Conservation (phyloP, 1,139 yeast species). For the Kodamaea arcana region DNA sequence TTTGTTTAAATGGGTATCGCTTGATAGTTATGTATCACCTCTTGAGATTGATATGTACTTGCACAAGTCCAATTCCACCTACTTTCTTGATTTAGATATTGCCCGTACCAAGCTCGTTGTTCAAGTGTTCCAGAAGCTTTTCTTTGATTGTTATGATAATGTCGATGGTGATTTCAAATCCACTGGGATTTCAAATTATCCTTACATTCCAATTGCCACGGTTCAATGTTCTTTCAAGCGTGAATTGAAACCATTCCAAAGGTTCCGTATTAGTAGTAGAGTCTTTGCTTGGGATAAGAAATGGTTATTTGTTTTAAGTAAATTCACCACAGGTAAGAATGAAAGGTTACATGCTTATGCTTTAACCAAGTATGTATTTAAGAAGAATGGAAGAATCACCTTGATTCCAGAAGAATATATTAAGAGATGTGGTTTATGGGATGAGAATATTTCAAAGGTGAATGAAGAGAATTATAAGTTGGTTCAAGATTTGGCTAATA, state of each 20-base stretch:
- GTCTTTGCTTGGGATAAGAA: slow-evolving; percentile 83
- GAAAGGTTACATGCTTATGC: slow-evolving; percentile 55
- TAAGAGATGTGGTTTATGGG: slow-evolving; percentile 52
- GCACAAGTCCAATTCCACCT: slow-evolving; percentile 85
- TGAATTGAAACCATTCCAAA: slow-evolving; percentile 67
- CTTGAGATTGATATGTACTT: slow-evolving; percentile 81
- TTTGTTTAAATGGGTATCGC: slow-evolving; percentile 43
- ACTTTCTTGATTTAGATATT: slow-evolving; percentile 78
- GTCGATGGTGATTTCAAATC: slow-evolving; percentile 29
- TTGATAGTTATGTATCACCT: slow-evolving; percentile 62
- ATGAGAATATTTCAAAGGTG: slow-evolving; percentile 44
- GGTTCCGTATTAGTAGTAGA: slow-evolving; percentile 52
- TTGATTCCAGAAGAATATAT: slow-evolving; percentile 61
- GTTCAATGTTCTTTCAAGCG: slow-evolving; percentile 64
- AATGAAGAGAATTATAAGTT: slow-evolving; percentile 28
- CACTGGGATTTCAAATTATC: slow-evolving; percentile 32
- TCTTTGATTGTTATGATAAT: slow-evolving; percentile 36
- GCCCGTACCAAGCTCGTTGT: slow-evolving; percentile 66
- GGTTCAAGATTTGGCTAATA: slow-evolving; percentile 26
- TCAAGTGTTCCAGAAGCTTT: slow-evolving; percentile 49
- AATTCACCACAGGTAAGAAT: slow-evolving; percentile 39
- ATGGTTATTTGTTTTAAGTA: slow-evolving; percentile 73
- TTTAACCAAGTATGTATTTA: slow-evolving; percentile 74
- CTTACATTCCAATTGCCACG: slow-evolving; percentile 76
- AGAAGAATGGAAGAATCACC: slow-evolving; percentile 67